Percentiles rank a stretch among this genome's conserved stretches.
Evolutionary conservation across 2,329 filamentous ascomycete species (phyloP).

Genomic region (Fonsecaea pugnacius): DNA sequence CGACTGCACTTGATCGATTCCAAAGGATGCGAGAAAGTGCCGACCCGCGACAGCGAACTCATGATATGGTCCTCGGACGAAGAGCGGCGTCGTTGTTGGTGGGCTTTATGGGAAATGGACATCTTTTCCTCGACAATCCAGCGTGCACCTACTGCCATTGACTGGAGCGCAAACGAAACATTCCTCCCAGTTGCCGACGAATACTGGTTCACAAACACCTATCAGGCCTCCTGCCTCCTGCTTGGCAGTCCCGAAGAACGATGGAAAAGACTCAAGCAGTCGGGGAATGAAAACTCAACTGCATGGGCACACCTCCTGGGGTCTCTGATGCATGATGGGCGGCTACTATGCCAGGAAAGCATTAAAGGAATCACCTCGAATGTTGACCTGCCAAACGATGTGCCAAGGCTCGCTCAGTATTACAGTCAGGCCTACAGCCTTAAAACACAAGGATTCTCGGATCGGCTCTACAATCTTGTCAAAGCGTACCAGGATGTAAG

Average conservation of each 20-base stretch:
- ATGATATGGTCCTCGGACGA: conserved; percentile 39
- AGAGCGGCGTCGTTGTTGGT: conserved; percentile 36
- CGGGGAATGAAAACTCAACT: conserved; percentile 42
- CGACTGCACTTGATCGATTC: conserved; percentile 40
- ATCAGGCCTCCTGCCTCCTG: conserved; percentile 38
- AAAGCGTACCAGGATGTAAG: conserved; percentile 11
- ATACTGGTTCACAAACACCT: conserved; percentile 41
- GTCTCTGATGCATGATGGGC: conserved; percentile 45
- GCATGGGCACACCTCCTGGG: conserved; percentile 48
- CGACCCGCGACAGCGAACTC: conserved; percentile 20
- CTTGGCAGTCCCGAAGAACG: conserved; percentile 40
- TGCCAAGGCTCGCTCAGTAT: conserved; percentile 14
- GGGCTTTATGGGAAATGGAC: conserved; percentile 51
- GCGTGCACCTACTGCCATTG: conserved; percentile 44
- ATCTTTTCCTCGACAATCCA: conserved; percentile 47
- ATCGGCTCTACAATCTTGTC: conserved; percentile 8
- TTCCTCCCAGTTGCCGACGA: conserved; percentile 44
- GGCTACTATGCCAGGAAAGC: conserved; percentile 28
- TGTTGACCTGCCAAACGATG: conserved; percentile 4
- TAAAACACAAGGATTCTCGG: conserved; percentile 3
- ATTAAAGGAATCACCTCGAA: conserved; percentile 5
- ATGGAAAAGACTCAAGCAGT: conserved; percentile 42
- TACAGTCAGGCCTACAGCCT: conserved; percentile 6
- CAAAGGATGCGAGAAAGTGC: not conserved
- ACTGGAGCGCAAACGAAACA: conserved; percentile 44